Base-by-base conservation (phyloP, 441 rosid species). In the Heliophila coronopifolia region DNA sequence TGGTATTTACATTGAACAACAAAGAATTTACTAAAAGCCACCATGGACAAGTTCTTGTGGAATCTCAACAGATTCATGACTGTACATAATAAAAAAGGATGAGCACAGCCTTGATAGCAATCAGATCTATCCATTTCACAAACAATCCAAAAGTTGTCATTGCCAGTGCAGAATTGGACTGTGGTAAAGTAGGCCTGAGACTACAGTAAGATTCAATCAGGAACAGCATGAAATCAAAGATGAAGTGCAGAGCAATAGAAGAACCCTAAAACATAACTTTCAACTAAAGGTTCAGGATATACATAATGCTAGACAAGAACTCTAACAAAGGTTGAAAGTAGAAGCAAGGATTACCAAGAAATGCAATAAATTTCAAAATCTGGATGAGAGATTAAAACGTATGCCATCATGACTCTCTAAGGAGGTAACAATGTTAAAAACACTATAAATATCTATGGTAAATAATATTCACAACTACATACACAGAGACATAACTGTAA, bases 221-320 rank as follows among this genome's bases (percentile, higher is more conserved):
- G 63, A 60, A 36, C 66, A 71, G 33, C 9, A 53, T 2, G 50
- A 59, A 68, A 66, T 56, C 72, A 75, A 60, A 18, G 11, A 48
- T 35, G 42, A 17, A 18, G 45, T 24, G 53, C 47, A 53, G 22
- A 55, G 33, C 19, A 33, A 40, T 12, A 54, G 45, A 32, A 56
- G 40, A 18, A 35, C 22, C 52, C 44, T 41, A 26, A 2, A 15
- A 28, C 38, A 36, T 27, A 18, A 37, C 32, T 27, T 25, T 44
- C 34, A 20, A 36, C 60, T 42, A 34, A 54, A 46, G 16, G 24
- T 22, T 38, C 25, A 31, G 19, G 49, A 39, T 11, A 57, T 25
- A 37, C 42, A 50, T 59, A 49, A 30, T 33, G 12, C 37, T 41
- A 33, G 35, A 35, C 28, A 59, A 12, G 58, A 52, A 35, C 46